Evolutionary conservation across 352 stramenopile species (phyloP).

Genomic region (Pythium scleroteichum): DNA sequence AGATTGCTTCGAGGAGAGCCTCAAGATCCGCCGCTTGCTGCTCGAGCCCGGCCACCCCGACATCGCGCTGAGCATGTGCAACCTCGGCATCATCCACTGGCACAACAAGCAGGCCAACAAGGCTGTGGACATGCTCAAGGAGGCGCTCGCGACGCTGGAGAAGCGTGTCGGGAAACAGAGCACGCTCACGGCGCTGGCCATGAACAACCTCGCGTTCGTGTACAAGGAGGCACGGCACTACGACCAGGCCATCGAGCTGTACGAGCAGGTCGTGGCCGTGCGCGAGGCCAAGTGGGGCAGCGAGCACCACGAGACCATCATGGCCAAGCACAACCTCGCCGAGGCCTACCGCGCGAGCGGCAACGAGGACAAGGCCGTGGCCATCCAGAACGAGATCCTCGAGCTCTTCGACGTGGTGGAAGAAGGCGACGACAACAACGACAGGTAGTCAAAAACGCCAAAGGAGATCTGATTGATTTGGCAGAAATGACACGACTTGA

Average conservation of each 20-base stretch:
- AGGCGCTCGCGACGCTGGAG: slow-evolving; percentile 63
- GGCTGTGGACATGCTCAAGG: slow-evolving; percentile 55
- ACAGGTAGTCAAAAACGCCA: too few species aligned
- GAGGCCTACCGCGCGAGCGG: slow-evolving; percentile 76
- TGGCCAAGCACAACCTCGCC: slow-evolving; percentile 78
- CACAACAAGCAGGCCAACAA: slow-evolving; percentile 81
- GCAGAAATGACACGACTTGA: not conserved
- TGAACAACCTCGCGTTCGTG: slow-evolving; percentile 84
- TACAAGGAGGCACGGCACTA: slow-evolving; percentile 77
- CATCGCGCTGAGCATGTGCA: slow-evolving; percentile 81
- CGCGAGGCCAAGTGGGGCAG: slow-evolving; percentile 60
- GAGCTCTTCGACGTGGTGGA: slow-evolving; percentile 59
- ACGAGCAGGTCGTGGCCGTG: slow-evolving; percentile 63
- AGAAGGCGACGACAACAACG: slow-evolving; percentile 2
- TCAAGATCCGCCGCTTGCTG: slow-evolving; percentile 71
- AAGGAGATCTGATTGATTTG: too few species aligned
- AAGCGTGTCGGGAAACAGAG: slow-evolving; percentile 56
- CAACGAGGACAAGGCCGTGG: slow-evolving; percentile 74
- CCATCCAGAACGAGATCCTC: slow-evolving; percentile 81
- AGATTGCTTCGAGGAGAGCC: slow-evolving; percentile 78
- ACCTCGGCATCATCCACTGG: slow-evolving; percentile 79
- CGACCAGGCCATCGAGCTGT: slow-evolving; percentile 66
- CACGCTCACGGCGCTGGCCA: slow-evolving; percentile 69
- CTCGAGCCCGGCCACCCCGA: slow-evolving; percentile 76
- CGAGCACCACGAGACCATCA: slow-evolving; percentile 81